Evolutionary conservation across 2,329 filamentous ascomycete species (phyloP).

Genomic region (Neopestalotiopsis sp.): DNA sequence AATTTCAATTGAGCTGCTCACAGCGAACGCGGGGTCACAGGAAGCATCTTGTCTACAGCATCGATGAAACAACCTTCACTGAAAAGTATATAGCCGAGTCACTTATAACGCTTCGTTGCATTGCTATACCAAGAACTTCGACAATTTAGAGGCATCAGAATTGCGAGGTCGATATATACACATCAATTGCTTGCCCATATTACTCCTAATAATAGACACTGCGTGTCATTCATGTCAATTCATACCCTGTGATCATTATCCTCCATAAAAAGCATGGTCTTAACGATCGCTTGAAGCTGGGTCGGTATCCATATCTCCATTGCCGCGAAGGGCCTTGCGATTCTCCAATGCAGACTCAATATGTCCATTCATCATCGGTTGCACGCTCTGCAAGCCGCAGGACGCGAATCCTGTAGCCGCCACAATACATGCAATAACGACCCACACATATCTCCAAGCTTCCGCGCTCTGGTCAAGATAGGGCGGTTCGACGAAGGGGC

Average conservation of each 20-base stretch:
- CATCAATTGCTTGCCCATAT: no score
- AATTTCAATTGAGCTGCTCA: neutral
- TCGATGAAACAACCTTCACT: no score
- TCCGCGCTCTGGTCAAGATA: constrained; percentile 1
- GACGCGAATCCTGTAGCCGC: constrained; percentile 5
- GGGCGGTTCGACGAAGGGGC: neutral
- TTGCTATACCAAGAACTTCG: no score
- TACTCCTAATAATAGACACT: no score
- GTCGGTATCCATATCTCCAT: constrained; percentile 1
- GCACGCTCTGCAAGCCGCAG: constrained; percentile 2
- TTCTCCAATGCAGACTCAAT: constrained; percentile 16
- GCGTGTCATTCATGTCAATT: no score
- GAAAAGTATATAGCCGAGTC: no score
- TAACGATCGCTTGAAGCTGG: constrained; percentile 3
- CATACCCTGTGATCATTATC: no score
- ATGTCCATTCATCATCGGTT: constrained; percentile 15
- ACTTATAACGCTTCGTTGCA: no score
- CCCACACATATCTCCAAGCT: constrained; percentile 12
- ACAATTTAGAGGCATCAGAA: no score
- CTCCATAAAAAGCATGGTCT: neutral
- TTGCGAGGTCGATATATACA: no score
- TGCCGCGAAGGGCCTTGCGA: neutral
- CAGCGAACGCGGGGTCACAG: neutral
- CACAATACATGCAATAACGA: constrained; percentile 9
- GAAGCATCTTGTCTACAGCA: no score